Conservation (phyloP, 176 grass and related monocot genomes). For the Alloteropsis semialata region DNA sequence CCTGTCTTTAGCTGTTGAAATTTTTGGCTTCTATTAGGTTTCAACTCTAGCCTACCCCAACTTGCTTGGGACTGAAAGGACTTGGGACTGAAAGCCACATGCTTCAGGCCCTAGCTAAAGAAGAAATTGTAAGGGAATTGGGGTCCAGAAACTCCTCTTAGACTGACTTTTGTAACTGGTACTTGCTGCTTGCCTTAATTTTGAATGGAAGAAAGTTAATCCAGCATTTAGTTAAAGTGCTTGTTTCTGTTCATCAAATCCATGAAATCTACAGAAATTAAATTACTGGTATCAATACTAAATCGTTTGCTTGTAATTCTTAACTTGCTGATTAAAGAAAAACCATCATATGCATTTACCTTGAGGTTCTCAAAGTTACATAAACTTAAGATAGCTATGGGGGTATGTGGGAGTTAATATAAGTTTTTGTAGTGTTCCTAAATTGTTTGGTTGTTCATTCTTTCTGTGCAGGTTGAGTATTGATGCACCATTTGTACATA, state of each 20-base stretch:
- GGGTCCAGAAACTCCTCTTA: neutral
- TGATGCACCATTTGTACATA: constrained; percentile 41
- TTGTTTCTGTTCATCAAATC: constrained; percentile 7
- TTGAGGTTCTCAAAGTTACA: neutral
- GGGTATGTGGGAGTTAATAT: neutral
- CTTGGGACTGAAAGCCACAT: neutral
- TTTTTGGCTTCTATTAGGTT: no score
- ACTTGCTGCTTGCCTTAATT: neutral
- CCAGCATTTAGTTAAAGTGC: neutral
- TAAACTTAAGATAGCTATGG: neutral
- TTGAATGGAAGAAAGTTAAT: neutral
- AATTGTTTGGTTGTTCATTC: neutral
- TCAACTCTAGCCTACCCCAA: no score
- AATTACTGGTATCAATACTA: neutral
- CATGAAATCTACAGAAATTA: neutral
- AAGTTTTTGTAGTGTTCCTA: neutral
- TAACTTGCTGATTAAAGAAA: neutral
- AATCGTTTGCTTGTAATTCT: neutral
- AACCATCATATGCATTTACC: neutral
- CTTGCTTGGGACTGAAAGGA: no score
- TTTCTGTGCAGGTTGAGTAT: constrained; percentile 37
- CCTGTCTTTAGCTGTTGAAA: no score
- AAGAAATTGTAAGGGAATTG: constrained; percentile 9
- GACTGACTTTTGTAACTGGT: neutral
- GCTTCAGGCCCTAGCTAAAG: neutral